Percentiles rank a stretch among this genome's conserved stretches.
Evolutionary conservation across 495 filamentous ascomycete genomes (phyloP).

Genomic region (Physcia stellaris): DNA sequence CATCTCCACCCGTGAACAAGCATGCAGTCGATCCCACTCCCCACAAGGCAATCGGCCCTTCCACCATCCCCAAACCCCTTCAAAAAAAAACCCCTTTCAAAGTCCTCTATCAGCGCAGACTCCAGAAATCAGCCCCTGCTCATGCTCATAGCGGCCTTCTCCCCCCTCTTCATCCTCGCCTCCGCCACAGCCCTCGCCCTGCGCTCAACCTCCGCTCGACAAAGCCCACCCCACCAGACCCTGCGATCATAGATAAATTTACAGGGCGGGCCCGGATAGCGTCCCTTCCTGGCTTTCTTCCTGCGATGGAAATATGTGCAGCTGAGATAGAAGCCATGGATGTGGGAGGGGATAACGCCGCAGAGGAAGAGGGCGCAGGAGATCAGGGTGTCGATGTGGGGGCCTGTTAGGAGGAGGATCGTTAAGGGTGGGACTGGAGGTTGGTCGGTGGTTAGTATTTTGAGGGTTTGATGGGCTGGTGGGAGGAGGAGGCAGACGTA

Average conservation of each 20-base stretch:
- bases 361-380: constrained; percentile 25
- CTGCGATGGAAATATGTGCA: constrained; percentile 25
- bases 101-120: no score
- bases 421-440: constrained; percentile 5
- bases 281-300: constrained; percentile 19
- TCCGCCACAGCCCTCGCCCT: constrained; percentile 6
- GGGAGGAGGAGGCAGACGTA: constrained; percentile 1
- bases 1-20: no score
- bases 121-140: no score
- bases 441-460: constrained; percentile 1
- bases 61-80: no score
- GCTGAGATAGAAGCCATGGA: constrained; percentile 28
- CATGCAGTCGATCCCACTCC: no score
- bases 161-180: constrained; percentile 6
- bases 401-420: constrained; percentile 16
- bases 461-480: background rate
- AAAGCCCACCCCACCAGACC: constrained; percentile 19
- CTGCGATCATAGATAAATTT: constrained; percentile 15
- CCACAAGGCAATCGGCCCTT: no score
- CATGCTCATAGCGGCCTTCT: no score
- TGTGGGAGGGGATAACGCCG: constrained; percentile 25
- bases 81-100: no score
- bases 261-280: constrained; percentile 14
- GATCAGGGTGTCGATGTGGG: constrained; percentile 19
- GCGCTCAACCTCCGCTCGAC: constrained; percentile 8